phyloP scores from a whole-genome alignment of 139 green algal species.

The Chlorella sp. region DNA sequence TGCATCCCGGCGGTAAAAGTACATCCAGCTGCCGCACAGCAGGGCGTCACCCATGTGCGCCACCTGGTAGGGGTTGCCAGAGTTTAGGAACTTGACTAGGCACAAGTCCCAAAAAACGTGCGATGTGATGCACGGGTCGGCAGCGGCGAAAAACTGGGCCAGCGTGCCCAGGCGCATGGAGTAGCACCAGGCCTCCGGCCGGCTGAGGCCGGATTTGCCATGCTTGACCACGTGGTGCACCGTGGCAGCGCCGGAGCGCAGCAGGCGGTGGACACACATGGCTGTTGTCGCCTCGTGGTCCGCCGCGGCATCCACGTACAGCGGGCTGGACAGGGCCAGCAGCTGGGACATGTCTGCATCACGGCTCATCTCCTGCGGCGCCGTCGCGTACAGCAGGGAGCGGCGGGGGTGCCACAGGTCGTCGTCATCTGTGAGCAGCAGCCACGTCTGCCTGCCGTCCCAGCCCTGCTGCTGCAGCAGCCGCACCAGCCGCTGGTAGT shows the following conservation, averaged over 20 bases:
- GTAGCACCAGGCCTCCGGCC: neutral
- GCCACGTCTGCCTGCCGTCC: neutral
- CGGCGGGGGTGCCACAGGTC: neutral
- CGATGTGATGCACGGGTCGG: neutral
- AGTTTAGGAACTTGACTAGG: neutral
- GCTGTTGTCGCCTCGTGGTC: neutral
- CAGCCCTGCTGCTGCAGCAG: neutral
- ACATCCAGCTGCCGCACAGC: neutral
- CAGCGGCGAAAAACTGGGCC: neutral
- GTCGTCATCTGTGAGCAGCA: slow-evolving; percentile 2
- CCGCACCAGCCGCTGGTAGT: neutral
- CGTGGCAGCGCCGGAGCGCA: neutral
- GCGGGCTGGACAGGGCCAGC: neutral
- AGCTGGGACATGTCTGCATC: neutral
- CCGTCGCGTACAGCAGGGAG: neutral
- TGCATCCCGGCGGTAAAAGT: neutral
- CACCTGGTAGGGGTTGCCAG: neutral
- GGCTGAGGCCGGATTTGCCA: neutral
- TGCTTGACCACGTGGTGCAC: neutral
- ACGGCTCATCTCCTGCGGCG: neutral
- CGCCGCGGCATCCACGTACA: neutral
- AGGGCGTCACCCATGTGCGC: neutral
- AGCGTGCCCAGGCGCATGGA: neutral
- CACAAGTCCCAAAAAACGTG: neutral
- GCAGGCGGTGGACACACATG: neutral